Evolutionary conservation across 2,329 filamentous ascomycete species (phyloP), one percentile per base, ranked within the genome.

Genomic region (Davidsoniella neocaledoniae): DNA sequence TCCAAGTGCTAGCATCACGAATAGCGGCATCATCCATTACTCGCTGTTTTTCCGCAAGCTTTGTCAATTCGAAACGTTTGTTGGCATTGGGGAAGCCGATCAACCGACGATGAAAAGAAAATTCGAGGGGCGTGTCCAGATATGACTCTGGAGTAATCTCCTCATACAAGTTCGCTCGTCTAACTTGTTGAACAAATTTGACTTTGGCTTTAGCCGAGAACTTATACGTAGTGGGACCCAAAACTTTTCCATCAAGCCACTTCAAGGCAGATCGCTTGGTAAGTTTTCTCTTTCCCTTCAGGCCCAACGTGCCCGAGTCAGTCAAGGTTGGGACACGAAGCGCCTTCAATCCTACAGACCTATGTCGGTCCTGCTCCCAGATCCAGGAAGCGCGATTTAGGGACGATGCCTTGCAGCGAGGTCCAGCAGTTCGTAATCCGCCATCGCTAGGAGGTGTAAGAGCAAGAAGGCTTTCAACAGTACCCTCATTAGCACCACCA

Each of bases 191-290:
- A 33, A 50, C 26, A 39, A 45, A 50, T 5, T 44, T 23, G 10
- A 16, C 10, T 33, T 50, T 50, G 17, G 44, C 33, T 19, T 40
- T 16, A 14, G 19, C 25, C 10, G 42, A 39, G 21, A 40, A 50
- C 7, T 25, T 45, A 17, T 50, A 50, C 37, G 33, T 40, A 3
- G 19, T 39, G 23, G 23, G 12, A 16, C 39, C 37, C 7, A 23
- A 12, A 16, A 45, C 21, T 21, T 23, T 38, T 4, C 48, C 48
- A 23, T 51, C 50, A 12, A 51, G 23, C 33, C 46, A 51, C 38
- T 42, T 37, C 23, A 51, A 25, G 26, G 44, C 4, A 6, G 40
- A 39, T 10, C 50, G 50, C 14, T 38, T 6, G 5, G 39, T 16
- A 12, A 48, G 17, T 19, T 16, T 26, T 40, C 39, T 42, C 19